A percentile compares a stretch with the other conserved stretches of the same genome.
Conservation (phyloP, 1,284 basidiomycete genomes). For the Tremellales sp. region DNA sequence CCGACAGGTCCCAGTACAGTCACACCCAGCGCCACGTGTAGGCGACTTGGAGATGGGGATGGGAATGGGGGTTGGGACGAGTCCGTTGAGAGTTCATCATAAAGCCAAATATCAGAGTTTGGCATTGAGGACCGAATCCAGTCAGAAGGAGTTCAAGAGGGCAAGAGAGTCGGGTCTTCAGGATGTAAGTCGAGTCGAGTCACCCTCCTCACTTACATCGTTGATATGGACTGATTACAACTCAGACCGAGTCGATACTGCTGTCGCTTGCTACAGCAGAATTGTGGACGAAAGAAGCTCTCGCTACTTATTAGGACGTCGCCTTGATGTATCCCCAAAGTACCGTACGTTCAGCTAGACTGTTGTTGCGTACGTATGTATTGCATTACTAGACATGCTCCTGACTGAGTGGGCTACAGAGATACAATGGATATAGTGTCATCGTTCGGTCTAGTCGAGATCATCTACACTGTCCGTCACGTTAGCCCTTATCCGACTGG, state of each 20-base stretch:
- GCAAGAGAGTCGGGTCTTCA: background rate
- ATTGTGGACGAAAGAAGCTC: constrained; percentile 20
- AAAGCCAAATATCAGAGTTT: background rate
- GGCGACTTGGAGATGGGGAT: too few relatives aligned
- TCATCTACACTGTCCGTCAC: constrained; percentile 12
- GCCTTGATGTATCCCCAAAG: too few relatives aligned
- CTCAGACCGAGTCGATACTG: constrained; percentile 21
- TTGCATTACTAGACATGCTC: too few relatives aligned
- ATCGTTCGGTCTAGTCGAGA: constrained; percentile 14
- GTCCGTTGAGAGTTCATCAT: background rate
- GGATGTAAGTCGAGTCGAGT: constrained; percentile 8
- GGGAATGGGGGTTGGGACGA: too few relatives aligned
- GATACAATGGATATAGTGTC: too few relatives aligned
- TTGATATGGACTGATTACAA: background rate
- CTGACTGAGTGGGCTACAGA: too few relatives aligned
- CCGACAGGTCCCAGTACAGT: too few relatives aligned
- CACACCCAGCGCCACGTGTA: too few relatives aligned
- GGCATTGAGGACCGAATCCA: background rate
- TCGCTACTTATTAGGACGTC: too few relatives aligned
- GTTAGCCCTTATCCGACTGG: background rate
- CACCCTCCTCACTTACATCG: too few relatives aligned
- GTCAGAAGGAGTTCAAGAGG: constrained; percentile 2
- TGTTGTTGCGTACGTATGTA: too few relatives aligned
- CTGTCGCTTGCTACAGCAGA: constrained; percentile 23
- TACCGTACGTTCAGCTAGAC: too few relatives aligned